A percentile compares a stretch with the other conserved stretches of the same genome.
Evolutionary conservation across 257 asterid species (phyloP).

Genomic region (Solanum appendiculatum): DNA sequence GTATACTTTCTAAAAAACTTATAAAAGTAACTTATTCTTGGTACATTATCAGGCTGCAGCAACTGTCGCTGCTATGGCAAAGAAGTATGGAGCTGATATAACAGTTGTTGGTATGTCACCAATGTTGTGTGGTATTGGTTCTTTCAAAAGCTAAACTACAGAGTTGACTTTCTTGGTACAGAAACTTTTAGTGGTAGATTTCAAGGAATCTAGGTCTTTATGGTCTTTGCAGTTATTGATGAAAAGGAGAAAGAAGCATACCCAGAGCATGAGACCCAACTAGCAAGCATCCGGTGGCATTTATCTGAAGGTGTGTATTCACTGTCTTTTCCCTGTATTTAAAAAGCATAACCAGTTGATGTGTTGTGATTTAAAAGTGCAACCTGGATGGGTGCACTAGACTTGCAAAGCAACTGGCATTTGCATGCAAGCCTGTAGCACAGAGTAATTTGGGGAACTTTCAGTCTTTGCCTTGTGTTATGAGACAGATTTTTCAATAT

Average conservation of each 20-base stretch:
- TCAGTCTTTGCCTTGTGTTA: not conserved
- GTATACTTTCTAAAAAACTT: not conserved
- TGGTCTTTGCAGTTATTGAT: slow-evolving; percentile 71
- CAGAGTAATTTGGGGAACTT: not conserved
- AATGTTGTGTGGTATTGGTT: not conserved
- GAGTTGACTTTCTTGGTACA: slow-evolving; percentile 1
- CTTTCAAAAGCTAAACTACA: not conserved
- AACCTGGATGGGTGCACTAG: not conserved
- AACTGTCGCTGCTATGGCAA: slow-evolving; percentile 88
- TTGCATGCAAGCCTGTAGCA: not conserved
- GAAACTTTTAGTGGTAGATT: slow-evolving; percentile 12
- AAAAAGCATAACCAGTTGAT: not conserved
- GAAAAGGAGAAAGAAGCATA: slow-evolving; percentile 66
- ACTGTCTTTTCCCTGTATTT: not conserved
- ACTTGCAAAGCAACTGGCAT: not conserved
- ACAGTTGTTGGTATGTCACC: slow-evolving; percentile 70
- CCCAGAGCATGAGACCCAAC: slow-evolving; percentile 81
- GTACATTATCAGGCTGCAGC: slow-evolving; percentile 58
- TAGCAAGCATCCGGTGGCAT: slow-evolving; percentile 91
- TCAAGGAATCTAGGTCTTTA: slow-evolving; percentile 5
- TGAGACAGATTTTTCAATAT: not conserved
- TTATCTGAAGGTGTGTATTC: slow-evolving; percentile 67
- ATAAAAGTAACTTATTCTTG: not conserved
- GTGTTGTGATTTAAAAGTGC: not conserved
- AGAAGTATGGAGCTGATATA: slow-evolving; percentile 94